Evolutionary conservation across 495 filamentous ascomycete genomes (phyloP).

Genomic region (Aspergillus sclerotiicarbonarius): DNA sequence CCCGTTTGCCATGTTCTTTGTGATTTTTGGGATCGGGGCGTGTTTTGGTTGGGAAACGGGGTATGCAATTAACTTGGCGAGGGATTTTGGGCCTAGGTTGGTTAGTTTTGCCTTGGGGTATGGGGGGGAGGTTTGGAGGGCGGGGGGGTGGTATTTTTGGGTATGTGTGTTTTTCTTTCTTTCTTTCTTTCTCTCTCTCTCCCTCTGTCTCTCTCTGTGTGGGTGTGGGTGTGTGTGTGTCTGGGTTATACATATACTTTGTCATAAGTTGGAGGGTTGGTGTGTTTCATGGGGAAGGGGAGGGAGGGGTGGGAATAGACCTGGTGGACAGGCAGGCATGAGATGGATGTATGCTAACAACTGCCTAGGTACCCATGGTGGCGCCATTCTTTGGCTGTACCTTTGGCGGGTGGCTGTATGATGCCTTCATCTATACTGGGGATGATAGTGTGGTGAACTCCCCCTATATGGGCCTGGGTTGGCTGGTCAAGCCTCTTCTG

Average conservation of each 20-base stretch:
- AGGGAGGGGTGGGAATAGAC: no score
- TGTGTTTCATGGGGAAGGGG: no score
- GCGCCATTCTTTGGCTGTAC: slow-evolving; percentile 56
- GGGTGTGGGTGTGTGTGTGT: not conserved
- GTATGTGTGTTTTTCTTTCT: slow-evolving; percentile 28
- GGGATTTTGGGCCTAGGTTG: slow-evolving; percentile 67
- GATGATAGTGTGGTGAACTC: slow-evolving; percentile 55
- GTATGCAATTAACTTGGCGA: slow-evolving; percentile 65
- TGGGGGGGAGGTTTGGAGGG: slow-evolving; percentile 60
- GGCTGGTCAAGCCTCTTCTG: slow-evolving; percentile 28
- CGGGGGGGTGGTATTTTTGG: slow-evolving; percentile 65
- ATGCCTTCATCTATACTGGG: slow-evolving; percentile 60
- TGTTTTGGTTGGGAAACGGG: slow-evolving; percentile 71
- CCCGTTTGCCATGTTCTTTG: slow-evolving; percentile 60
- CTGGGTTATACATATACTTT: no score
- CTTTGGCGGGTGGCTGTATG: slow-evolving; percentile 62
- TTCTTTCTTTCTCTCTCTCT: not conserved
- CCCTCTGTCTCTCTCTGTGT: not conserved
- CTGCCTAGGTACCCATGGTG: slow-evolving; percentile 48
- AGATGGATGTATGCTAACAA: not conserved
- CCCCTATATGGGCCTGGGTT: slow-evolving; percentile 54
- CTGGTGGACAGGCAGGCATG: no score
- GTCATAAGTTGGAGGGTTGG: no score
- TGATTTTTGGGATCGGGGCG: slow-evolving; percentile 64
- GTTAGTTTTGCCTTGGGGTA: slow-evolving; percentile 62